Percentiles rank a stretch among this genome's conserved stretches.
Conservation (phyloP, 345 rosid genomes). For the Zanthoxylum bungeanum region DNA sequence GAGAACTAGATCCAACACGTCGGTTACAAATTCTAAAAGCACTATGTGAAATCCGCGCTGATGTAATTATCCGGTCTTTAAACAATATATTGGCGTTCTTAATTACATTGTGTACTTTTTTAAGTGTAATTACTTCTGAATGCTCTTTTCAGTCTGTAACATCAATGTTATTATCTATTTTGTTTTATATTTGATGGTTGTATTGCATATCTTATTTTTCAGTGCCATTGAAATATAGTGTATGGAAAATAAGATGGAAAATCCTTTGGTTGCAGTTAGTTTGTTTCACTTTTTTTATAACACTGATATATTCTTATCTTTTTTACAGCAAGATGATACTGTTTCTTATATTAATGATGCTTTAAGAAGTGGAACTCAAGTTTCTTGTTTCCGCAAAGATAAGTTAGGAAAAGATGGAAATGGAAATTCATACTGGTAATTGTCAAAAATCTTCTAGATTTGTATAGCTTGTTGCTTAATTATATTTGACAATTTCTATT, state of each 20-base stretch:
- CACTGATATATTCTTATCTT: slow-evolving; percentile 5
- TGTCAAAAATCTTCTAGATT: slow-evolving; percentile 19
- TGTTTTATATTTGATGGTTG: neutral
- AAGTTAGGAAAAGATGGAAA: slow-evolving; percentile 63
- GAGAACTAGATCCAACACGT: slow-evolving; percentile 49
- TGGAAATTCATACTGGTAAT: slow-evolving; percentile 71
- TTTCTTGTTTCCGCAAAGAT: slow-evolving; percentile 59
- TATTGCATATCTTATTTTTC: neutral
- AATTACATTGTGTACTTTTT: slow-evolving; percentile 12
- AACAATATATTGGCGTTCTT: neutral
- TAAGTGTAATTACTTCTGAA: neutral
- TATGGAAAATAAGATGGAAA: neutral
- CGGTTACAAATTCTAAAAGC: slow-evolving; percentile 72
- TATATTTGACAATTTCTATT: slow-evolving; percentile 6
- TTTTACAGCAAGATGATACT: slow-evolving; percentile 69
- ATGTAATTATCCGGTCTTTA: slow-evolving; percentile 38
- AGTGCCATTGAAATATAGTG: neutral
- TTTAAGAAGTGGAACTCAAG: slow-evolving; percentile 41
- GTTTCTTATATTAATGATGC: slow-evolving; percentile 48
- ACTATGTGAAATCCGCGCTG: slow-evolving; percentile 82
- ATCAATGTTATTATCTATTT: neutral
- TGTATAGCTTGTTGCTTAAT: slow-evolving; percentile 15
- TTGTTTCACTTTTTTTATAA: neutral
- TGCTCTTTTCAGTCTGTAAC: neutral
- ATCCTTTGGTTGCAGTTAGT: slow-evolving; percentile 14